Evolutionary conservation across 495 filamentous ascomycete genomes (phyloP).

Genomic region (Rusavskia elegans): DNA sequence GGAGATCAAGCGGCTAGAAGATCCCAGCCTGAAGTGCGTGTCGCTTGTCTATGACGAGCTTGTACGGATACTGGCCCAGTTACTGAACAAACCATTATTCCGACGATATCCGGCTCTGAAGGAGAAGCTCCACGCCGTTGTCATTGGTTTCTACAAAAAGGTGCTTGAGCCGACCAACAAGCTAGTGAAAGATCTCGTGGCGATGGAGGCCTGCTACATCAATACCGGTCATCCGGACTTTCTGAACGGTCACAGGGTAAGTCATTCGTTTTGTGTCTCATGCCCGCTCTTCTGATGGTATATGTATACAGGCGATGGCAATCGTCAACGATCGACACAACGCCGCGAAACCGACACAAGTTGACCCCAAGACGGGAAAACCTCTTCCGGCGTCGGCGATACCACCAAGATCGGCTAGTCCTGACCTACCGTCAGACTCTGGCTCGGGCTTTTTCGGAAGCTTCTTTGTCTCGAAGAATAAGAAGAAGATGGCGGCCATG

Average conservation of each 20-base stretch:
- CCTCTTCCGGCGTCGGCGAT: conserved; percentile 53
- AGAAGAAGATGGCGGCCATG: conserved; percentile 99
- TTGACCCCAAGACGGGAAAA: conserved; percentile 98
- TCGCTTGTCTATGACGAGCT: conserved; percentile 95
- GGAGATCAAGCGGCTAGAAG: conserved; percentile 92
- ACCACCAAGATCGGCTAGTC: conserved; percentile 54
- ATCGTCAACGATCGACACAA: conserved; percentile 85
- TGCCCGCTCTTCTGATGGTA: neutral
- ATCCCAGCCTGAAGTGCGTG: conserved; percentile 92
- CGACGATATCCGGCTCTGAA: conserved; percentile 83
- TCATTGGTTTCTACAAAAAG: conserved; percentile 94
- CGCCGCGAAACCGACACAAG: conserved; percentile 74
- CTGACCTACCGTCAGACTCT: conserved; percentile 38
- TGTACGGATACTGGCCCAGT: conserved; percentile 82
- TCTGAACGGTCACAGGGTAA: conserved; percentile 77
- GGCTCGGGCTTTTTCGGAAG: conserved; percentile 84
- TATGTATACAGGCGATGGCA: conserved; percentile 61
- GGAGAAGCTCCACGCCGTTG: conserved; percentile 93
- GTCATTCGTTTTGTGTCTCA: conserved; percentile 8
- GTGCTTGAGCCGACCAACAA: conserved; percentile 96
- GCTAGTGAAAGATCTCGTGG: conserved; percentile 79
- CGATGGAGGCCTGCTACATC: conserved; percentile 94
- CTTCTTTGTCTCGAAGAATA: conserved; percentile 96
- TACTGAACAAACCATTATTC: conserved; percentile 80
- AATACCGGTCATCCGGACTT: conserved; percentile 99